Evolutionary conservation across 192 early-diverging fungal genomes (phyloP).

Genomic region (Backusella macrospora): DNA sequence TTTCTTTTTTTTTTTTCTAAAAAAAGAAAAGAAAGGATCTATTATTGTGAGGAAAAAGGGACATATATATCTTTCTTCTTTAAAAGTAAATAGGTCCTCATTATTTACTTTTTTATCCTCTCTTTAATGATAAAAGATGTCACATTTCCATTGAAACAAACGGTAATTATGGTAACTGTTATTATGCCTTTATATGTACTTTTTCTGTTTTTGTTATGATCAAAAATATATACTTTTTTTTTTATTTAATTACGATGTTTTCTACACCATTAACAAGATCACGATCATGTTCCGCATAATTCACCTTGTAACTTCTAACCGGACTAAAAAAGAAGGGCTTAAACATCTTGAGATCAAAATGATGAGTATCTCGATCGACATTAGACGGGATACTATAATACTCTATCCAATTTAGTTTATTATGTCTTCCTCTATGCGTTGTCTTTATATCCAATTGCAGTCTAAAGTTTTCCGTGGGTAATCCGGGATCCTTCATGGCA

Average conservation of each 20-base stretch:
- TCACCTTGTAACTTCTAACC: slow-evolving; percentile 34
- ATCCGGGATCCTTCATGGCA: slow-evolving; percentile 16
- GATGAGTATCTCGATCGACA: not conserved
- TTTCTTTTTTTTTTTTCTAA: not conserved
- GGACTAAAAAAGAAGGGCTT: slow-evolving; percentile 42
- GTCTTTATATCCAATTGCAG: slow-evolving; percentile 38
- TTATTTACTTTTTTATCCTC: too few relatives aligned
- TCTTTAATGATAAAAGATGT: too few relatives aligned
- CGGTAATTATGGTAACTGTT: too few relatives aligned
- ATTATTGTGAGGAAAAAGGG: not conserved
- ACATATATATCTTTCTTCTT: too few relatives aligned
- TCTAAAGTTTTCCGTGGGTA: slow-evolving; percentile 29
- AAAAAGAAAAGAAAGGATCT: not conserved
- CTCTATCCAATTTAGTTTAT: slow-evolving; percentile 42
- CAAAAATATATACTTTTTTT: not conserved
- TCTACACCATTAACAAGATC: not conserved
- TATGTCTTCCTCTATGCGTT: slow-evolving; percentile 43
- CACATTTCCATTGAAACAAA: too few relatives aligned
- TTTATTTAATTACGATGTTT: not conserved
- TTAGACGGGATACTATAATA: slow-evolving; percentile 18
- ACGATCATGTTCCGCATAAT: slow-evolving; percentile 10
- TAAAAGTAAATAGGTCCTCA: too few relatives aligned
- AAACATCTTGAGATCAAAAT: slow-evolving; percentile 38
- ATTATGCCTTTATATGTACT: too few relatives aligned
- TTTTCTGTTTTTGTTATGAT: too few relatives aligned